A percentile compares a stretch with the other conserved stretches of the same genome.
phyloP scores from a whole-genome alignment of 352 stramenopile genomes.

The Stephanocyclus meneghinianus region DNA sequence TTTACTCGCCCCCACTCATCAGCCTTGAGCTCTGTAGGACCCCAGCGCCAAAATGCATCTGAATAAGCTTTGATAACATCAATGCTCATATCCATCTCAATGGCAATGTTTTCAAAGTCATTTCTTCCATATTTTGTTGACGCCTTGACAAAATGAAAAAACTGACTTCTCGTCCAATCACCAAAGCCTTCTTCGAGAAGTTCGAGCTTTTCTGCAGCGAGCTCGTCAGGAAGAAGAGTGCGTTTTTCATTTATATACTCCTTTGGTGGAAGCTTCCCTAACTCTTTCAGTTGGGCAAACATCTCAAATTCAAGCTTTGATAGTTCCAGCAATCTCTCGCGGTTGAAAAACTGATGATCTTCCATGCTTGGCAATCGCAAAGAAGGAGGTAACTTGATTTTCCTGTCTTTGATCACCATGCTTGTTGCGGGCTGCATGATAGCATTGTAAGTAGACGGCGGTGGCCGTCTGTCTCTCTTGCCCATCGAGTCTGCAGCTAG shows the following conservation, averaged over 20 bases:
- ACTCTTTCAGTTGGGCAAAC: conserved; percentile 74
- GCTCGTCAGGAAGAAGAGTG: conserved; percentile 69
- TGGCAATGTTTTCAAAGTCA: conserved; percentile 88
- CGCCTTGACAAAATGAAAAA: conserved; percentile 93
- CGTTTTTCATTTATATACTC: conserved; percentile 66
- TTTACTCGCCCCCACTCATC: conserved; percentile 84
- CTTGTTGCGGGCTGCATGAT: conserved; percentile 80
- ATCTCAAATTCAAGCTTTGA: conserved; percentile 82
- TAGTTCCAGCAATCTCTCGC: conserved; percentile 83
- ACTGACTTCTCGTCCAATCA: conserved; percentile 89
- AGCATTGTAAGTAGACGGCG: conserved; percentile 75
- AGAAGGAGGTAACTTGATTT: conserved; percentile 82
- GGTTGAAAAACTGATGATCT: conserved; percentile 87
- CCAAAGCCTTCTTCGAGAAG: conserved; percentile 92
- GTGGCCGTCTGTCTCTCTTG: conserved; percentile 73
- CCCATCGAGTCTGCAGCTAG: conserved; percentile 77
- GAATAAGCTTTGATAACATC: conserved; percentile 83
- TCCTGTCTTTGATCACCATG: conserved; percentile 79
- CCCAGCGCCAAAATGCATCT: conserved; percentile 85
- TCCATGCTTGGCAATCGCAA: conserved; percentile 85
- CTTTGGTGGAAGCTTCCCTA: conserved; percentile 61
- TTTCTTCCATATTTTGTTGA: conserved; percentile 90
- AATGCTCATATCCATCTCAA: conserved; percentile 82
- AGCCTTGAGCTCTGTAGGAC: conserved; percentile 67
- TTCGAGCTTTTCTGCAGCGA: conserved; percentile 89